Base-by-base conservation (phyloP, 163 green algal genomes). In the Scenedesmus sp. region DNA sequence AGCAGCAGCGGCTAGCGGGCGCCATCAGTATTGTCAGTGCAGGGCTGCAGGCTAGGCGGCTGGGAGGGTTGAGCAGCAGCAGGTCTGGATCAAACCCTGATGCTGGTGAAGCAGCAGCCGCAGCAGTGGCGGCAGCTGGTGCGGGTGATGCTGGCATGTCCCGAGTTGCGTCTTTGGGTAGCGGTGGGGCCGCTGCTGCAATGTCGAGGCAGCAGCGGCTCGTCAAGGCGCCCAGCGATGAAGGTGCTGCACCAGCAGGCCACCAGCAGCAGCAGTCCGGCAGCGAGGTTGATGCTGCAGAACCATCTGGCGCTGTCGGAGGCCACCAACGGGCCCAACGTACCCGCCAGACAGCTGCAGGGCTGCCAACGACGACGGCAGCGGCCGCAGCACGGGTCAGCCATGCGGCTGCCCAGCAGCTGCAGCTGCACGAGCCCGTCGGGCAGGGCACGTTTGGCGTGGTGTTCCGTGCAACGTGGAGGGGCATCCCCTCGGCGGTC, bases 391-490 rank as follows among this genome's bases (percentile, higher is more conserved):
- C 22, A 40, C 43, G 70, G n/a, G 83, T 37, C 12, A 59, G 59
- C 12, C 59, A 56, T 59, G 83, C 83, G 43, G 35, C 42, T 26
- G 37, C 15, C 10, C 59, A 40, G 5, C 84, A 93, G 65, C 90
- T 94, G 59, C 61, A 86, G 20, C 76, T 94, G 78, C 83, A 92
- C 2, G 90, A 90, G 73, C 59, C 89, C 3, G 93, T 94, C 40
- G 92, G 92, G 26, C 16, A 24, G 0, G 92, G 92, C 56, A 86
- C 90, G n/a, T 88, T 86, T 16, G 92, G 90, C 35, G 79, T 86
- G 0, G 93, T 95, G 80, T 94, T 86, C 65, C 53, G 78, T 0
- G 93, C 81, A 1, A 83, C 30, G 1, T 95, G 89, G 83, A 72
- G 89, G 4, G 91, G 91, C 10, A 79, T 92, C 51, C 49, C 49